These are phyloP conservation scores for Saraca asoca DNA, from an alignment of 331 rosid species.

Conservation along the genomic window DNA sequence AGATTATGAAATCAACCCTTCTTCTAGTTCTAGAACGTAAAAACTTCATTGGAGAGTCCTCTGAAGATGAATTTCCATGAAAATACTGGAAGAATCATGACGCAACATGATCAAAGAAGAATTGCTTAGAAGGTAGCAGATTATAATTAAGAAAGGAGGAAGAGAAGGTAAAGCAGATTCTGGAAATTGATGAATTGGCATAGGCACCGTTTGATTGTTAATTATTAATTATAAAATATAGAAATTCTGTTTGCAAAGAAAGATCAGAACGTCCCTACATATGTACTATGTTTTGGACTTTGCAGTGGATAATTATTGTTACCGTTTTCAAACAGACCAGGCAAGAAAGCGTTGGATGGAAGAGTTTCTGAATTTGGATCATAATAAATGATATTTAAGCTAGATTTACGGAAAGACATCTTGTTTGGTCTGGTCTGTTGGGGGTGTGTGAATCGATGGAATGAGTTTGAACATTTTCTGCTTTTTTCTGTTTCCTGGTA, in stretches of 20 bases:
- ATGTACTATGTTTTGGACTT: not conserved
- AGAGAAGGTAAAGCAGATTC: not conserved
- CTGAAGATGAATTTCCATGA: conserved; percentile 28
- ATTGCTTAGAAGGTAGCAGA: conserved; percentile 19
- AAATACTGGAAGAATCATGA: no score
- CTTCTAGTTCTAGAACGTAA: conserved; percentile 19
- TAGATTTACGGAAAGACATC: conserved; percentile 13
- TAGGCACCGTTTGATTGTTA: no score
- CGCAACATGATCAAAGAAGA: not conserved
- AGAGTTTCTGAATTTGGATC: conserved; percentile 22
- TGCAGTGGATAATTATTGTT: no score
- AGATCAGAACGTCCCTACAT: not conserved
- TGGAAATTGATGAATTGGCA: not conserved
- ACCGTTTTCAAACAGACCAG: not conserved
- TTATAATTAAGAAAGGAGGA: not conserved
- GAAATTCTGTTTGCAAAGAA: not conserved
- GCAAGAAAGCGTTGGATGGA: conserved; percentile 11
- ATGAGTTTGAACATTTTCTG: no score
- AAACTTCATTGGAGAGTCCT: no score
- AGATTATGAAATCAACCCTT: conserved; percentile 38
- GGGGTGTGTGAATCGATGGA: no score
- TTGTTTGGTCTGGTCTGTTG: no score
- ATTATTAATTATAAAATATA: no score
- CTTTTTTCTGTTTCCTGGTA: no score
- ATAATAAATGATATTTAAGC: conserved; percentile 12